These are phyloP conservation scores for Phialophora tarda DNA, from an alignment of 2,329 filamentous ascomycete species.

Conservation along the genomic window DNA sequence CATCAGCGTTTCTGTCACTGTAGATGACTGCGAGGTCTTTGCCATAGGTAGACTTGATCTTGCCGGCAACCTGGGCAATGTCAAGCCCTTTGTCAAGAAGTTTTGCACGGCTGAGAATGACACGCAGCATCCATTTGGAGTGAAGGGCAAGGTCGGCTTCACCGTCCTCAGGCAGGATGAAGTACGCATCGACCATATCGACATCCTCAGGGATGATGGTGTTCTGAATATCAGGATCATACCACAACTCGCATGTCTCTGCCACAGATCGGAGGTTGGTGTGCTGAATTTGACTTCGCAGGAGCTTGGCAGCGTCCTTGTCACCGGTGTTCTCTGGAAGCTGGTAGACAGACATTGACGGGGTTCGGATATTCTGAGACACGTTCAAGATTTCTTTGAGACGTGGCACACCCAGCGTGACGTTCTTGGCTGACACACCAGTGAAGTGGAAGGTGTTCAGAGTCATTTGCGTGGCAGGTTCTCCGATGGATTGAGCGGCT, in stretches of 20 bases:
- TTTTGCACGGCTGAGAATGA: slow-evolving; percentile 90
- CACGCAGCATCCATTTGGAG: slow-evolving; percentile 93
- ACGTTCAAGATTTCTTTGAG: slow-evolving; percentile 99
- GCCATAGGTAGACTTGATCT: slow-evolving; percentile 87
- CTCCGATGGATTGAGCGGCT: slow-evolving; percentile 96
- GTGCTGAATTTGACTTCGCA: slow-evolving; percentile 91
- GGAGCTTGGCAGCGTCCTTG: slow-evolving; percentile 80
- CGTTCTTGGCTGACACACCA: slow-evolving; percentile 99
- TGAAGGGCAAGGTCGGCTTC: slow-evolving; percentile 67
- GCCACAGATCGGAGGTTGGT: slow-evolving; percentile 92
- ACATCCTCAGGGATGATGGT: slow-evolving; percentile 86
- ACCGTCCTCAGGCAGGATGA: slow-evolving; percentile 87
- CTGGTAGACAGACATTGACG: slow-evolving; percentile 92
- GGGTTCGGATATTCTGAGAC: slow-evolving; percentile 97
- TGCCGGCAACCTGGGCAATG: slow-evolving; percentile 86
- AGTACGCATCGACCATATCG: slow-evolving; percentile 97
- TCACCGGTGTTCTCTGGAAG: slow-evolving; percentile 64
- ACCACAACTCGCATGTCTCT: slow-evolving; percentile 93
- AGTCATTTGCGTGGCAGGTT: slow-evolving; percentile 99
- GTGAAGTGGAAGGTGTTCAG: slow-evolving; percentile 99
- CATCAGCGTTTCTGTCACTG: slow-evolving; percentile 96
- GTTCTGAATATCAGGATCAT: slow-evolving; percentile 85
- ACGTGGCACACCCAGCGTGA: slow-evolving; percentile 97
- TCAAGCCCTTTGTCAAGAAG: slow-evolving; percentile 91
- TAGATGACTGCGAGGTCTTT: slow-evolving; percentile 90